Base-by-base conservation (phyloP, 345 rosid species). In the Trapa incisa region DNA sequence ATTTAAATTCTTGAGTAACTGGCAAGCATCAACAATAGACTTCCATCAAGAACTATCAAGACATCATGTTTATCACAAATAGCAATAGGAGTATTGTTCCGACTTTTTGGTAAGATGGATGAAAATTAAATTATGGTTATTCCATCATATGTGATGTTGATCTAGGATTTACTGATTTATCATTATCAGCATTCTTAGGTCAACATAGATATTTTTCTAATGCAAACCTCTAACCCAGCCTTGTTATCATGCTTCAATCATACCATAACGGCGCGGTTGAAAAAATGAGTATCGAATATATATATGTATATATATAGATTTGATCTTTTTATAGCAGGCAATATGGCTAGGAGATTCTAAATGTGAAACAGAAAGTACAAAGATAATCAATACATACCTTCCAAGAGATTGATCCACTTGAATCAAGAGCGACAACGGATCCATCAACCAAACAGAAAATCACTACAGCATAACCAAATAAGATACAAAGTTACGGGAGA, bases 401-500 rank as follows among this genome's bases (percentile, higher is more conserved):
- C 99, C 99, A 93, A 73, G 78, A 57, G 42, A 81, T 73, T 66
- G 86, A 78, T 78, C 97, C 99, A 66, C 72, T 74, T 33, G 75
- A 66, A 79, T 78, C 82, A 68, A 88, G 2, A 37, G 85, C 88
- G 16, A 87, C 69, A 65, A 93, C 79, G 60, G 74, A 84, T 52
- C 97, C 98, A 83, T 93, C 91, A 63, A 93, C 97, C 78, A 90
- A 78, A 76, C 99, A 93, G 77, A 95, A 88, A 80, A 93, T 80
- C 71, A 93, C 98, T 93, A 85, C 75, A 64, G 41, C 16, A 61
- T 12, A 29, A 14, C 52, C 47, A 8, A 63, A n/a, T 41, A 22
- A 43, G 37, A n/a, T 6, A 65, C 9, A n/a, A 64, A 53, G 45
- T 38, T 42, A 73, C 39, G 68, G 22, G 16, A 33, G 14, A 38